Evolutionary conservation across 805 yeast species (phyloP).

Genomic region (Candida nitratophila): DNA sequence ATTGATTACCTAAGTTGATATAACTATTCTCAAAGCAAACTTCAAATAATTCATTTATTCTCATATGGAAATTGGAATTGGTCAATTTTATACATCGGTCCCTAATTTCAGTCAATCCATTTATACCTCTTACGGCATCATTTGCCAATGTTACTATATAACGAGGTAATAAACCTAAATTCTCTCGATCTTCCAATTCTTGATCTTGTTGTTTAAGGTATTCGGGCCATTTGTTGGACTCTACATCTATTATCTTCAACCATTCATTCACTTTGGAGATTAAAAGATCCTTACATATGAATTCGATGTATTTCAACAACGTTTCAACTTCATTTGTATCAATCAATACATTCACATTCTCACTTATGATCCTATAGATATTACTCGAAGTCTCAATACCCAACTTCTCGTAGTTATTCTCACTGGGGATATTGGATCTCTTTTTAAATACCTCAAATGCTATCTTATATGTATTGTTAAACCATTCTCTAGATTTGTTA

Average conservation of each 20-base stretch:
- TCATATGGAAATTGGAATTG: slow-evolving; percentile 15
- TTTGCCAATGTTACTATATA: slow-evolving; percentile 24
- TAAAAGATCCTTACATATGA: slow-evolving; percentile 16
- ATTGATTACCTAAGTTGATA: slow-evolving; percentile 19
- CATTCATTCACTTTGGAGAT: slow-evolving; percentile 15
- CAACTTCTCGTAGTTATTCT: slow-evolving; percentile 15
- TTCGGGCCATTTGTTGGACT: slow-evolving; percentile 10
- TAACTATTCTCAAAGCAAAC: slow-evolving; percentile 12
- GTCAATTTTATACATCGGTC: slow-evolving; percentile 13
- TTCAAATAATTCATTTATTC: slow-evolving; percentile 9
- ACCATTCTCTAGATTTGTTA: slow-evolving; percentile 80
- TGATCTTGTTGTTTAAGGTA: slow-evolving; percentile 3
- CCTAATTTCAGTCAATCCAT: slow-evolving; percentile 20
- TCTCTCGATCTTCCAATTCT: slow-evolving; percentile 5
- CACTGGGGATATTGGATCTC: slow-evolving; percentile 64
- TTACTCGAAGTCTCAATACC: slow-evolving; percentile 23
- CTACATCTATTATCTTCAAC: slow-evolving; percentile 11
- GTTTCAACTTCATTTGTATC: slow-evolving; percentile 28
- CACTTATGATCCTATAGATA: slow-evolving; percentile 17
- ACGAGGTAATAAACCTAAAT: slow-evolving; percentile 22
- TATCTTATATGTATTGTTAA: slow-evolving; percentile 35
- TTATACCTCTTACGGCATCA: slow-evolving; percentile 23
- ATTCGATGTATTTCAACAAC: slow-evolving; percentile 16
- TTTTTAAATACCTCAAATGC: slow-evolving; percentile 46
- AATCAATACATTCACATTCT: slow-evolving; percentile 28